Conservation (phyloP, 2,329 filamentous ascomycete genomes). For the Lachnellula hyalina region DNA sequence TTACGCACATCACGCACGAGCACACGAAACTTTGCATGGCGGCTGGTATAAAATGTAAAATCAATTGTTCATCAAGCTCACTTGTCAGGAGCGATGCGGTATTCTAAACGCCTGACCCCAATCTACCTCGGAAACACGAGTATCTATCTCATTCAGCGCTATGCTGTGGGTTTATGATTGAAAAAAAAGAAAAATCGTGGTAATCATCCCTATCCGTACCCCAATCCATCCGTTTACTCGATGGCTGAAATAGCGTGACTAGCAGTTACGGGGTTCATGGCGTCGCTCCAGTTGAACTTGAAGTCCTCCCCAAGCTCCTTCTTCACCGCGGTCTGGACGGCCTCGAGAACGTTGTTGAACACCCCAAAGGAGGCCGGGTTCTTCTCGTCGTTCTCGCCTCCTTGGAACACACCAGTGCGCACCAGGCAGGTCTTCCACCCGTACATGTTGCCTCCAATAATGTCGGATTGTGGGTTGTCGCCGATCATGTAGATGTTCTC, state of each 20-base stretch:
- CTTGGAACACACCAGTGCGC: constrained; percentile 73
- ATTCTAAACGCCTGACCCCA: constrained; percentile 3
- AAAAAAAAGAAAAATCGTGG: constrained; percentile 4
- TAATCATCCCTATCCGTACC: not conserved
- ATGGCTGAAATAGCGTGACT: constrained; percentile 48
- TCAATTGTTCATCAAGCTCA: constrained; percentile 4
- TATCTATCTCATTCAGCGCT: not conserved
- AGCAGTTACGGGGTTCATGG: constrained; percentile 62
- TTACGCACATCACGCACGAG: not conserved
- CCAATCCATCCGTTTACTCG: constrained; percentile 36
- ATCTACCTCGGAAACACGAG: not conserved
- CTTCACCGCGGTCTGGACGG: constrained; percentile 60
- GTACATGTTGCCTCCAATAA: constrained; percentile 74
- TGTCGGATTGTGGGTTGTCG: constrained; percentile 69
- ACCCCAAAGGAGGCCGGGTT: constrained; percentile 75
- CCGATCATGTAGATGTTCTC: constrained; percentile 72
- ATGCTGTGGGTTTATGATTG: not conserved
- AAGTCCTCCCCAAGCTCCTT: constrained; percentile 72
- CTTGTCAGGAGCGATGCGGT: not conserved
- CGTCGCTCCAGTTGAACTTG: constrained; percentile 66
- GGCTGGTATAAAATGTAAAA: not conserved
- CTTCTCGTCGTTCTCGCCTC: constrained; percentile 68
- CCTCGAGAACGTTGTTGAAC: constrained; percentile 67
- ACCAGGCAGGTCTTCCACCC: constrained; percentile 78
- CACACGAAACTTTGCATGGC: not conserved